Conservation (phyloP, 306 rosid genomes). For the Rosa lucieae region DNA sequence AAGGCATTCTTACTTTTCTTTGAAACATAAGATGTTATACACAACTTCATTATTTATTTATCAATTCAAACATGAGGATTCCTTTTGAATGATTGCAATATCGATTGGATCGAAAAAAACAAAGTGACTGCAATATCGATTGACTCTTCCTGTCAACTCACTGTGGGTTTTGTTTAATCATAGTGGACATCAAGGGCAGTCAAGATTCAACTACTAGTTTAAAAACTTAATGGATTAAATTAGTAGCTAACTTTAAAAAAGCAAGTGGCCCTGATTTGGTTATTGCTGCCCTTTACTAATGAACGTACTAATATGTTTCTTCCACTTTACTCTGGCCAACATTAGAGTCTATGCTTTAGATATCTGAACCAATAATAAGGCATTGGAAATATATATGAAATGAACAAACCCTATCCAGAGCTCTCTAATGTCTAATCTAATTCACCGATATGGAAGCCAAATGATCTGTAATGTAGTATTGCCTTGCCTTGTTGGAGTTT, state of each 20-base stretch:
- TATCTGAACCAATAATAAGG: neutral
- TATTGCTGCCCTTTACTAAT: neutral
- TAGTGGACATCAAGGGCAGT: neutral
- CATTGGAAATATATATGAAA: neutral
- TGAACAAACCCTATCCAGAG: neutral
- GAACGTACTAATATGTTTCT: neutral
- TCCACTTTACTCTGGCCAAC: neutral
- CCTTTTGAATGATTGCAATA: too few species aligned
- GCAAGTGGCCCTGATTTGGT: neutral
- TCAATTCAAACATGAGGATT: neutral
- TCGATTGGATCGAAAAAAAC: too few species aligned
- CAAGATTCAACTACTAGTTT: neutral
- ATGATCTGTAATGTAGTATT: too few species aligned
- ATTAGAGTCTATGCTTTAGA: neutral
- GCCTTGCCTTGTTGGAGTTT: too few species aligned
- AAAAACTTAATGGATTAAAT: neutral
- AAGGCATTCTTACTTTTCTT: too few species aligned
- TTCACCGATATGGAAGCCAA: neutral
- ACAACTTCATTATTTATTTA: too few species aligned
- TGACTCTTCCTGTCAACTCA: neutral
- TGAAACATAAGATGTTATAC: too few species aligned
- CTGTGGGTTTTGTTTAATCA: neutral
- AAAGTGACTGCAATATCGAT: too few species aligned
- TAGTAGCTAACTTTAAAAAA: neutral
- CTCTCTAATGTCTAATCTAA: neutral